Evolutionary conservation across 805 yeast genomes (phyloP).

Genomic region (Metschnikowia aberdeeniae): DNA sequence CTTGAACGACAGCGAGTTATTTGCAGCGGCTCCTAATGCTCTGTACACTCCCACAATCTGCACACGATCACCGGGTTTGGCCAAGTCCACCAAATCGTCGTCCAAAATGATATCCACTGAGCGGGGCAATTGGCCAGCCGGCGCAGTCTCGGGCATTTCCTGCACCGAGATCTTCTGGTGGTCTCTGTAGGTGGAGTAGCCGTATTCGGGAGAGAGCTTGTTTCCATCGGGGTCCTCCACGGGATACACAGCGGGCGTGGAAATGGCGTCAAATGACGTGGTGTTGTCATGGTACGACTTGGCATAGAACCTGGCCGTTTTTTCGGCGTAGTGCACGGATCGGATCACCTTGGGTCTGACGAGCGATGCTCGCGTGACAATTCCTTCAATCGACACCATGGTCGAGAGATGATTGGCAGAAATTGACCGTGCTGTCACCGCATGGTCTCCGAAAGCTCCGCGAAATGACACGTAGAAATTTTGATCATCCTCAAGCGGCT

Average conservation of each 20-base stretch:
- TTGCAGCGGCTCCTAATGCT: constrained; percentile 73
- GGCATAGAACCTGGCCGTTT: constrained; percentile 78
- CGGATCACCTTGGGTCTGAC: constrained; percentile 89
- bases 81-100: constrained; percentile 87
- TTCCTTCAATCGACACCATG: constrained; percentile 88
- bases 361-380: constrained; percentile 88
- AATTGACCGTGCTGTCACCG: constrained; percentile 83
- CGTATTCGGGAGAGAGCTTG: constrained; percentile 85
- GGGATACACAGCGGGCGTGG: constrained; percentile 84
- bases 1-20: constrained; percentile 63
- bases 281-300: constrained; percentile 92
- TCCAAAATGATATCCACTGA: constrained; percentile 89
- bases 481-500: constrained; percentile 55
- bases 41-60: constrained; percentile 92
- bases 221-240: constrained; percentile 91
- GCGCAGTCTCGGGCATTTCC: constrained; percentile 97
- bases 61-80: constrained; percentile 95
- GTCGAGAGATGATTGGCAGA: constrained; percentile 73
- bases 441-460: constrained; percentile 89
- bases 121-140: constrained; percentile 96
- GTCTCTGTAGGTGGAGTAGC: constrained; percentile 86
- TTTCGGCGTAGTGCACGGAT: constrained; percentile 89
- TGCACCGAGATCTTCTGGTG: constrained; percentile 92
- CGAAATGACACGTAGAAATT: constrained; percentile 73
- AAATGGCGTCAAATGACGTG: constrained; percentile 79